These are phyloP conservation scores for Hippophae tibetana DNA, from an alignment of 306 rosid genomes.

Conservation along the genomic window DNA sequence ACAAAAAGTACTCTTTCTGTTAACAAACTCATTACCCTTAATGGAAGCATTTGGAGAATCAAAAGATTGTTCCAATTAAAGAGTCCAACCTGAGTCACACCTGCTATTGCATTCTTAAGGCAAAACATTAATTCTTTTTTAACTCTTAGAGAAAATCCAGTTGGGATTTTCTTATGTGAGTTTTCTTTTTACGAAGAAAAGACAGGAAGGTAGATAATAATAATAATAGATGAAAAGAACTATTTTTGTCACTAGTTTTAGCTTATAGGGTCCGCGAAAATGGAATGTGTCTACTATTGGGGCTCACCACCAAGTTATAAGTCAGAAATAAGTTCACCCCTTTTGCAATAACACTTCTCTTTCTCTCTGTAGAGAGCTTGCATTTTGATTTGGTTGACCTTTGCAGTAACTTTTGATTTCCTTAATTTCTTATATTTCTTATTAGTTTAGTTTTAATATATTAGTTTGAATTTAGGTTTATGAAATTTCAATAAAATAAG, in stretches of 20 bases:
- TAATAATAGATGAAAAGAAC: no score
- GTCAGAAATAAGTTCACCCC: constrained; percentile 12
- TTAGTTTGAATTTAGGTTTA: no score
- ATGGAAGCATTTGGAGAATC: constrained; percentile 33
- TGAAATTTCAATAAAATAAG: no score
- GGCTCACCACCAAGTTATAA: constrained; percentile 17
- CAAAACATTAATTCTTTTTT: constrained; percentile 39
- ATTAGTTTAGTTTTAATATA: no score
- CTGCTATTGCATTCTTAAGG: constrained; percentile 76
- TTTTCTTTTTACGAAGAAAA: no score
- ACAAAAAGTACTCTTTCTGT: constrained; percentile 7
- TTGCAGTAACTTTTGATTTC: no score
- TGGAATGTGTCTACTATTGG: constrained; percentile 20
- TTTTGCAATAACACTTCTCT: constrained; percentile 2
- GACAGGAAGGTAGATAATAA: no score
- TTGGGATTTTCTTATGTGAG: not conserved
- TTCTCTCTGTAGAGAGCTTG: not conserved
- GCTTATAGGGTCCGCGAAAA: not conserved
- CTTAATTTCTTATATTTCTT: no score
- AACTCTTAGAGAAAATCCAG: constrained; percentile 5
- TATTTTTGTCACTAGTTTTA: no score
- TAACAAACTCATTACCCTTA: constrained; percentile 13
- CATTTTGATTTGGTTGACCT: constrained; percentile 5
- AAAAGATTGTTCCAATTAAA: constrained; percentile 68
- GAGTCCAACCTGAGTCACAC: constrained; percentile 97